phyloP scores from a whole-genome alignment of 73 alveolate species.

The Effrenium voratum region DNA sequence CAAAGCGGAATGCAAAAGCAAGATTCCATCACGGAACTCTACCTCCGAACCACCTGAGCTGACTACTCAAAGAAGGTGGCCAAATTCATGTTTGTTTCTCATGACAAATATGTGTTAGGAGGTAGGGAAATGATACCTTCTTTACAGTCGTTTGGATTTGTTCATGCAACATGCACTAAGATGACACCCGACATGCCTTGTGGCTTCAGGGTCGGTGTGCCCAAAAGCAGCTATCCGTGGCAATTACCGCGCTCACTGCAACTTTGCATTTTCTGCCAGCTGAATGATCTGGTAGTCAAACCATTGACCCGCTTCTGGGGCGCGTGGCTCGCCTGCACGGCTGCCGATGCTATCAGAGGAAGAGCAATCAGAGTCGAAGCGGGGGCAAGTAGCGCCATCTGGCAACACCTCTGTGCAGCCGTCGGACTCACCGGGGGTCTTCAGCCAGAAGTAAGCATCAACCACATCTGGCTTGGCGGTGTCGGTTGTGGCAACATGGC shows the following conservation, averaged over 20 bases:
- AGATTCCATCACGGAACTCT: too few species aligned
- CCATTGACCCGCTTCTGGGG: constrained; percentile 90
- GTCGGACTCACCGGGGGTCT: constrained; percentile 95
- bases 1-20: too few species aligned
- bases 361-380: constrained; percentile 54
- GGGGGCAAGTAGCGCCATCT: constrained; percentile 72
- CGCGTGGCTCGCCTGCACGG: constrained; percentile 52
- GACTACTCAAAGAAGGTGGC: too few species aligned
- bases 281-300: constrained; percentile 85
- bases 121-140: background rate
- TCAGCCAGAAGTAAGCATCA: constrained; percentile 95
- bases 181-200: too few species aligned
- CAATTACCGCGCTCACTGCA: background rate
- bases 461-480: constrained; percentile 45
- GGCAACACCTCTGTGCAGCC: constrained; percentile 78
- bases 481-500: constrained; percentile 93
- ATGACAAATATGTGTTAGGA: too few species aligned
- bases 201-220: too few species aligned
- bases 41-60: too few species aligned
- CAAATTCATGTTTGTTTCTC: too few species aligned
- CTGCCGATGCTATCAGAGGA: constrained; percentile 54
- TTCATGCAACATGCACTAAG: too few species aligned
- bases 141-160: background rate
- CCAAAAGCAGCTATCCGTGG: too few species aligned
- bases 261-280: constrained; percentile 39